Evolutionary conservation across 306 rosid species (phyloP), one percentile per base, ranked within the genome.

Genomic region (Rosa persica): DNA sequence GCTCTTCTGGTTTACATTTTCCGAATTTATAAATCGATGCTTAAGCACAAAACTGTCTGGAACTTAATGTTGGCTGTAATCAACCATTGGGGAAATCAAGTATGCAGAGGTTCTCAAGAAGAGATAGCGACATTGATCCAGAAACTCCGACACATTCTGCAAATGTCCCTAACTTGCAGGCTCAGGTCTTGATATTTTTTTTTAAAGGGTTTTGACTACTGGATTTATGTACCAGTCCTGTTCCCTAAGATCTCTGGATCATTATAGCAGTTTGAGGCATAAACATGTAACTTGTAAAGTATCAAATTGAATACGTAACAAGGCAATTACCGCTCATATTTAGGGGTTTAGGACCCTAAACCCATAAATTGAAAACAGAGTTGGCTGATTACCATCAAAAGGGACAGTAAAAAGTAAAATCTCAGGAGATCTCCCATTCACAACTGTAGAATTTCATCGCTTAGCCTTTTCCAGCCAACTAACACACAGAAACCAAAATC

Each of bases 1-100:
- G 76, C 86, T 30, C 84, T 90, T 36, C 43, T 84, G 43, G 27
- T 80, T 17, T 90, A 81, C 44, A n/a, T 79, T 27, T 20, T 73
- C 44, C 17, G 19, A 11, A 20, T 72, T 73, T n/a, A 36, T 13
- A 51, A 40, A 27, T 65, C 82, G 5, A 51, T 34, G 65, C 8
- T 64, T 30, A 68, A 62, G 25, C 61, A 75, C 23, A 64, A 46
- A 67, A 68, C 75, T 7, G 23, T 85, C 9, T 46, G 86, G 83
- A 67, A 49, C 10, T 57, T 81, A n/a, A 65, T 73, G 70, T 11
- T 70, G 58, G 73, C 70, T 27, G 76, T 80, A 12, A 69, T 84
- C 55, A 81, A 73, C 76, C 54, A 52, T 27, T 86, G 87, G 82
- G 77, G 55, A 17, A 34, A 10, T 17, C 73, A 15, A 79, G 38